Evolutionary conservation across 2,329 filamentous ascomycete genomes (phyloP).

Genomic region (Cladosporium sp.): DNA sequence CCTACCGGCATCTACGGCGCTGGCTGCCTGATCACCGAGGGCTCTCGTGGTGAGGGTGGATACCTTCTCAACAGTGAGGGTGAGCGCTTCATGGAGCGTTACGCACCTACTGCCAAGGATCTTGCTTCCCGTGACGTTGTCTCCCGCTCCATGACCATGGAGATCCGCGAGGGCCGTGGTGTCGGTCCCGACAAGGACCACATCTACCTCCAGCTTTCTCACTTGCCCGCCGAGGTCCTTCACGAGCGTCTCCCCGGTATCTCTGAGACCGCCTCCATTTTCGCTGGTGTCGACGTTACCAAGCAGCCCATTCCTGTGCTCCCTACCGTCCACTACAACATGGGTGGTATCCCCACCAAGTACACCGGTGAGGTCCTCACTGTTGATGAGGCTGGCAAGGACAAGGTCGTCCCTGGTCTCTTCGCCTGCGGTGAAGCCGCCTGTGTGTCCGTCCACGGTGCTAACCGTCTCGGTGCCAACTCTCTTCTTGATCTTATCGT

Average conservation of each 20-base stretch:
- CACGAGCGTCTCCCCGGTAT: constrained; percentile 97
- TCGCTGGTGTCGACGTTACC: constrained; percentile 92
- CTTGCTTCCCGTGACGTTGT: constrained; percentile 94
- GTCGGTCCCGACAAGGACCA: constrained; percentile 97
- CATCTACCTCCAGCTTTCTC: constrained; percentile 96
- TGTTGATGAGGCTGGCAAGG: constrained; percentile 79
- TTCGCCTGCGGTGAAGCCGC: constrained; percentile 97
- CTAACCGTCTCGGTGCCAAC: constrained; percentile 97
- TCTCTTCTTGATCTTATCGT: constrained; percentile 96
- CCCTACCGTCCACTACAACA: constrained; percentile 98
- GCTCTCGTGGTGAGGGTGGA: constrained; percentile 95
- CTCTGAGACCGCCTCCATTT: constrained; percentile 96
- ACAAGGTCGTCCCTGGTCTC: constrained; percentile 90
- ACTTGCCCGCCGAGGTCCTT: constrained; percentile 87
- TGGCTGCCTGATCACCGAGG: constrained; percentile 96
- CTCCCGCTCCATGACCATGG: constrained; percentile 95
- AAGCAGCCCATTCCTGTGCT: constrained; percentile 97
- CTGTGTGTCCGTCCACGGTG: constrained; percentile 96
- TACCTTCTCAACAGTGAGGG: constrained; percentile 97
- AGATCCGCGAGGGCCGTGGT: constrained; percentile 96
- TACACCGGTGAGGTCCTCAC: constrained; percentile 97
- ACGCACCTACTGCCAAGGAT: constrained; percentile 97
- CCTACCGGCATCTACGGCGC: constrained; percentile 98
- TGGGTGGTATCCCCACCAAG: constrained; percentile 97
- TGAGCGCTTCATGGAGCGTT: constrained; percentile 99